These are phyloP conservation scores for Macroventuria anomochaeta DNA, from an alignment of 2,329 filamentous ascomycete species.

Conservation along the genomic window DNA sequence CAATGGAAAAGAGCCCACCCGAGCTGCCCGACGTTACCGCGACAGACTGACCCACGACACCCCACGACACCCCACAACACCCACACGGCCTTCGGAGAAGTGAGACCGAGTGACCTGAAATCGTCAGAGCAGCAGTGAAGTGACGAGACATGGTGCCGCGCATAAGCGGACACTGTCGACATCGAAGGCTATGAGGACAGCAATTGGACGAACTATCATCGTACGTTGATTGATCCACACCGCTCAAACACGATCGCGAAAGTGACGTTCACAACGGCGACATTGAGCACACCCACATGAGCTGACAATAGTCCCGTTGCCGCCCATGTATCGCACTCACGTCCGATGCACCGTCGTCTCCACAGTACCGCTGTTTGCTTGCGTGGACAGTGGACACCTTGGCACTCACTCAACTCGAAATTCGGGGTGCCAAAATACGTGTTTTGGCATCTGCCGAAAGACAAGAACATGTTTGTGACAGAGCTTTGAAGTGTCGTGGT, in stretches of 20 bases:
- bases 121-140: conserved; percentile 11
- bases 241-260: background rate
- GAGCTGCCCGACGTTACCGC: background rate
- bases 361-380: conserved; percentile 13
- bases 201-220: conserved; percentile 7
- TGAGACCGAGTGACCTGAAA: background rate
- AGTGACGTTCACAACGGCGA: background rate
- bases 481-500: background rate
- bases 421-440: background rate
- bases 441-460: background rate
- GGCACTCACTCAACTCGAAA: background rate
- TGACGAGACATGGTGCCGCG: background rate
- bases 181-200: background rate
- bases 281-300: background rate
- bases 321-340: background rate
- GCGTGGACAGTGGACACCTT: background rate
- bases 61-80: background rate
- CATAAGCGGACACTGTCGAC: conserved; percentile 7
- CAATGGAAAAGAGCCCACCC: no score
- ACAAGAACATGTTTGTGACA: background rate
- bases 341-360: conserved; percentile 6
- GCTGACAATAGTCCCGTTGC: conserved; percentile 8
- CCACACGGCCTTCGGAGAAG: background rate
- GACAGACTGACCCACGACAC: no score
- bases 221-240: background rate